phyloP scores from a whole-genome alignment of 2,329 filamentous ascomycete genomes.

The Cephalotrichum gorgonifer region DNA sequence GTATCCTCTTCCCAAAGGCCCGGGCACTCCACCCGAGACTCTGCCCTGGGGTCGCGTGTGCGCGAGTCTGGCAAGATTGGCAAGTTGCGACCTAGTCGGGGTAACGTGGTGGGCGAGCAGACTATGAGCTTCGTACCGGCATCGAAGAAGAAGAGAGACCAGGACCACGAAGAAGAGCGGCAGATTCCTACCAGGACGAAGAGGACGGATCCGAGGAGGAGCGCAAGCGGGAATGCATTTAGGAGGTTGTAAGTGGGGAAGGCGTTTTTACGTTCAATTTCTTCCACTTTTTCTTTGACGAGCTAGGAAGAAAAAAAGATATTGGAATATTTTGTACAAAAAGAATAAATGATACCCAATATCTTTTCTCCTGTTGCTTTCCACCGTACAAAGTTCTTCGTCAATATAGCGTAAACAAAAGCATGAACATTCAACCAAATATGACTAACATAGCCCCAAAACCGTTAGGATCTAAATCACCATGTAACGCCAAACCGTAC shows the following conservation, averaged over 20 bases:
- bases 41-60: constrained; percentile 43
- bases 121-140: constrained; percentile 65
- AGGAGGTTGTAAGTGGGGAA: constrained; percentile 45
- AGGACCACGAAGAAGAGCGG: constrained; percentile 11
- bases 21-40: constrained; percentile 43
- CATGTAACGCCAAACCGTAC: too few species aligned
- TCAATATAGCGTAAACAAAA: neutral
- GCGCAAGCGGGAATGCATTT: constrained; percentile 68
- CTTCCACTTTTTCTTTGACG: neutral
- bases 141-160: constrained; percentile 38
- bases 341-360: neutral
- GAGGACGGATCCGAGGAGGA: constrained; percentile 42
- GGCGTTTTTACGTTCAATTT: neutral
- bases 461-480: too few species aligned
- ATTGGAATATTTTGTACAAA: neutral
- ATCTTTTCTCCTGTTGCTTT: neutral
- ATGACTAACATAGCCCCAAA: too few species aligned
- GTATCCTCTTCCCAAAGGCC: constrained; percentile 60
- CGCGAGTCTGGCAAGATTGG: constrained; percentile 36
- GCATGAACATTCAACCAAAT: neutral
- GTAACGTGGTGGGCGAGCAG: constrained; percentile 50
- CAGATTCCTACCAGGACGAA: constrained; percentile 19
- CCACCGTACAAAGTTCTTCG: neutral
- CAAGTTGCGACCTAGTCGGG: constrained; percentile 31
- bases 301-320: neutral